phyloP scores from a whole-genome alignment of 768 basidiomycete genomes.

The Leucocoprinus birnbaumii region DNA sequence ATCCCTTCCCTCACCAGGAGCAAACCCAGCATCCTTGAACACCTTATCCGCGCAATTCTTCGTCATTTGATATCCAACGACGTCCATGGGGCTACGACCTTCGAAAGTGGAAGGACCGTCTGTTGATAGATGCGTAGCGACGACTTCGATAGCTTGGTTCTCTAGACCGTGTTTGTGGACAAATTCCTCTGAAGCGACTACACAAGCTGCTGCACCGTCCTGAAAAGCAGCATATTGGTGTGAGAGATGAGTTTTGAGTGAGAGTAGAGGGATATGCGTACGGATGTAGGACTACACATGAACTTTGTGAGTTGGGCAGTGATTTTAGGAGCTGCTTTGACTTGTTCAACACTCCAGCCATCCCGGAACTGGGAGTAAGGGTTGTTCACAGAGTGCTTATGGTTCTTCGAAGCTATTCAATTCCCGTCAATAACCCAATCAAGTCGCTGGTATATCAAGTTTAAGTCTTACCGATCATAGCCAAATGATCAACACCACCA shows the following conservation, averaged over 20 bases:
- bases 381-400: conserved; percentile 77
- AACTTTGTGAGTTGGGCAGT: conserved; percentile 74
- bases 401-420: conserved; percentile 72
- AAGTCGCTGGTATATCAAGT: too few species aligned
- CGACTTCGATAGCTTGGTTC: conserved; percentile 86
- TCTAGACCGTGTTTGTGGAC: conserved; percentile 69
- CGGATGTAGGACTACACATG: conserved; percentile 88
- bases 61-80: conserved; percentile 80
- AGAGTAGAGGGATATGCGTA: conserved; percentile 21
- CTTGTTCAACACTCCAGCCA: conserved; percentile 72
- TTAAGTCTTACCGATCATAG: conserved; percentile 77
- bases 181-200: conserved; percentile 78
- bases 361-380: conserved; percentile 85
- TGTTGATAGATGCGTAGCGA: conserved; percentile 61
- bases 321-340: conserved; percentile 64
- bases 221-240: conserved; percentile 19
- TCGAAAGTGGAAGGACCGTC: conserved; percentile 67
- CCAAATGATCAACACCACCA: conserved; percentile 61
- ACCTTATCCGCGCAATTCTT: conserved; percentile 64
- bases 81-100: conserved; percentile 69
- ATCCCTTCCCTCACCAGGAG: conserved; percentile 58
- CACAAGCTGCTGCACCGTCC: conserved; percentile 76
- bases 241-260: background rate
- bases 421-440: background rate
- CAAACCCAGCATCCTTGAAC: conserved; percentile 70